These are phyloP conservation scores for Actinomortierella ambigua DNA, from an alignment of 371 early-diverging fungal species.

Conservation along the genomic window DNA sequence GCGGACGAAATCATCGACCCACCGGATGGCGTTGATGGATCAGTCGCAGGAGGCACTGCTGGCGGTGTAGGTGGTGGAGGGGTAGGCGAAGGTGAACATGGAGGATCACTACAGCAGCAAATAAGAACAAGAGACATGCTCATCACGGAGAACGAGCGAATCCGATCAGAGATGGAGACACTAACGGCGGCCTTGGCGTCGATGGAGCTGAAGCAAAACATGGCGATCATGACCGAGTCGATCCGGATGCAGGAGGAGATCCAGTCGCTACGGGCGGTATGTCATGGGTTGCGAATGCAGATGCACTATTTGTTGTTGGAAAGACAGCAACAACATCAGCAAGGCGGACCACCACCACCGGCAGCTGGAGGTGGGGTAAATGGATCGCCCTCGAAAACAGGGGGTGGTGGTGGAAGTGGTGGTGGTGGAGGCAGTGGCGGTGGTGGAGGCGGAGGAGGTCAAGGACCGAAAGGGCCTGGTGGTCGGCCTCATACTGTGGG, in stretches of 20 bases:
- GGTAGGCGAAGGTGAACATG: conserved; percentile 6
- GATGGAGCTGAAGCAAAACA: conserved; percentile 70
- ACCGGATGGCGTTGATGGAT: too few species aligned
- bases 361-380: conserved; percentile 20
- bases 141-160: conserved; percentile 57
- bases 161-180: conserved; percentile 63
- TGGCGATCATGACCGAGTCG: conserved; percentile 73
- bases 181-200: conserved; percentile 61
- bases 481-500: conserved; percentile 26
- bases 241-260: conserved; percentile 73
- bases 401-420: conserved; percentile 6
- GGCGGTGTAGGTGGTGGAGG: conserved; percentile 6
- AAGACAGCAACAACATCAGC: conserved; percentile 25
- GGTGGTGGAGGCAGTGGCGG: conserved; percentile 12
- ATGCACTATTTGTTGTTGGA: conserved; percentile 71
- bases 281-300: conserved; percentile 71
- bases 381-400: conserved; percentile 13
- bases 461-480: conserved; percentile 1
- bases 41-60: not conserved
- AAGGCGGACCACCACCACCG: conserved; percentile 4
- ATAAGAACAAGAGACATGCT: conserved; percentile 33
- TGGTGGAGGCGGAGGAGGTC: conserved; percentile 6
- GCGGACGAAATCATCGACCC: too few species aligned
- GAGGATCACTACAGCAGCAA: not conserved
- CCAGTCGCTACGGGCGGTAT: conserved; percentile 63